Evolutionary conservation across 2,329 filamentous ascomycete species (phyloP).

Genomic region (Cercospora citrullina): DNA sequence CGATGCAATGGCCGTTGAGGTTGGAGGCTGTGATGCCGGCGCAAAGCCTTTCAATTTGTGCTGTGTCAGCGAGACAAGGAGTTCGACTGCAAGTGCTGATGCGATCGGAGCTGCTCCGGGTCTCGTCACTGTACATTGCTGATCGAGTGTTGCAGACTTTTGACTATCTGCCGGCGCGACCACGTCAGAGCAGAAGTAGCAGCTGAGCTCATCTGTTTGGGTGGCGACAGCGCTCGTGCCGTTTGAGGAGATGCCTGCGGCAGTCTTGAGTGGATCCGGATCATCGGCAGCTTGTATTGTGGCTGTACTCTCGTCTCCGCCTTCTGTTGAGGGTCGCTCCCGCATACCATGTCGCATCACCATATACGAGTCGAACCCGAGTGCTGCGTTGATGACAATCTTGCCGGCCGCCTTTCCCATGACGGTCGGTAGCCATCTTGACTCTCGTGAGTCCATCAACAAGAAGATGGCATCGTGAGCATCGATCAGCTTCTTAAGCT

Average conservation of each 20-base stretch:
- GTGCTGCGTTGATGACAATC: slow-evolving; percentile 92
- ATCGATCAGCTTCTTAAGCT: slow-evolving; percentile 71
- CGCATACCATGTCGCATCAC: slow-evolving; percentile 91
- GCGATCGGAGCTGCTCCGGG: slow-evolving; percentile 91
- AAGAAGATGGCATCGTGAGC: slow-evolving; percentile 91
- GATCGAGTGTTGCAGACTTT: slow-evolving; percentile 92
- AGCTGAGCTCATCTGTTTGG: slow-evolving; percentile 68
- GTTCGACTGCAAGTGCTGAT: slow-evolving; percentile 84
- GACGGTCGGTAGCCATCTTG: slow-evolving; percentile 90
- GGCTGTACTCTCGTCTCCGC: slow-evolving; percentile 28
- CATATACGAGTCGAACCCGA: slow-evolving; percentile 95
- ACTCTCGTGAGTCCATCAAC: slow-evolving; percentile 98
- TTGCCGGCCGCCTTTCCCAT: slow-evolving; percentile 93
- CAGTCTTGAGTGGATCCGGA: slow-evolving; percentile 24
- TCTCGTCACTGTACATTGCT: slow-evolving; percentile 95
- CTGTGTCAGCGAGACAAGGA: slow-evolving; percentile 83
- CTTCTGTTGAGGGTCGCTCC: slow-evolving; percentile 18
- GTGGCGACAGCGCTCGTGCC: slow-evolving; percentile 15
- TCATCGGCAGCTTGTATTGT: slow-evolving; percentile 28
- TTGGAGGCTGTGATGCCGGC: slow-evolving; percentile 36
- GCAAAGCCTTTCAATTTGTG: slow-evolving; percentile 52
- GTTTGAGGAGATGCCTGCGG: slow-evolving; percentile 26
- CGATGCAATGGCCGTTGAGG: slow-evolving; percentile 31
- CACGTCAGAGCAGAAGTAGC: slow-evolving; percentile 98
- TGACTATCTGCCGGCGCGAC: slow-evolving; percentile 91